Evolutionary conservation across 495 filamentous ascomycete genomes (phyloP).

Genomic region (Penicillium desertorum): DNA sequence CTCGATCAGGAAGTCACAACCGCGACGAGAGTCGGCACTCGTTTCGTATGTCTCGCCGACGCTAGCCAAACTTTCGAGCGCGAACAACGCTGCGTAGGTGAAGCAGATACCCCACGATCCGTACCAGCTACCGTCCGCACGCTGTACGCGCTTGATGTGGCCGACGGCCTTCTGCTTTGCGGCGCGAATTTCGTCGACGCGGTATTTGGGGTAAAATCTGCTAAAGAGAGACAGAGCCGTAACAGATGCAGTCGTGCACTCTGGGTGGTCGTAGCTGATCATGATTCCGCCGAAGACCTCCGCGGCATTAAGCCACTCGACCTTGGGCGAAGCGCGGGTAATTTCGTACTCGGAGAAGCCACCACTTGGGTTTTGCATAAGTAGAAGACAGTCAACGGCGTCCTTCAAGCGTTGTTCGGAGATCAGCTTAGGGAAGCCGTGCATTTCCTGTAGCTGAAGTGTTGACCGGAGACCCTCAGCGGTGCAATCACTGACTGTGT

Average conservation of each 20-base stretch:
- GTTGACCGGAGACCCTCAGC: slow-evolving; percentile 87
- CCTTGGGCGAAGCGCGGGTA: slow-evolving; percentile 67
- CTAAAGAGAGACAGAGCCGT: slow-evolving; percentile 82
- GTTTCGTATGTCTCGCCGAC: slow-evolving; percentile 79
- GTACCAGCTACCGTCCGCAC: slow-evolving; percentile 89
- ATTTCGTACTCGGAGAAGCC: slow-evolving; percentile 91
- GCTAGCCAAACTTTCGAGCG: slow-evolving; percentile 77
- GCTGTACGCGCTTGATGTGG: slow-evolving; percentile 80
- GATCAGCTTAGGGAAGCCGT: slow-evolving; percentile 72
- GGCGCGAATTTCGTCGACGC: slow-evolving; percentile 67
- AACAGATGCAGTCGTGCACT: slow-evolving; percentile 96
- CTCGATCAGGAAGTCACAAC: slow-evolving; percentile 80
- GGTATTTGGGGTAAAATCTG: slow-evolving; percentile 77
- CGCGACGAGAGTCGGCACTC: slow-evolving; percentile 65
- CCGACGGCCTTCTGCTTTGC: slow-evolving; percentile 69
- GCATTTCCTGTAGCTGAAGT: slow-evolving; percentile 76
- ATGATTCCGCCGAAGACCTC: slow-evolving; percentile 97
- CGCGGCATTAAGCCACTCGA: slow-evolving; percentile 89
- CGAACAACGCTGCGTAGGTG: slow-evolving; percentile 95
- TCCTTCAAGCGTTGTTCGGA: slow-evolving; percentile 75
- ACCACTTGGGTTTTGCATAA: slow-evolving; percentile 87
- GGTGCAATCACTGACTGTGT: slow-evolving; percentile 92
- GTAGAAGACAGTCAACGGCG: slow-evolving; percentile 84
- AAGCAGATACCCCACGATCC: slow-evolving; percentile 98
- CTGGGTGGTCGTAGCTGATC: slow-evolving; percentile 96